Base-by-base conservation (phyloP, 2,329 filamentous ascomycete species). In the Neofusicoccum kwambonambiense region DNA sequence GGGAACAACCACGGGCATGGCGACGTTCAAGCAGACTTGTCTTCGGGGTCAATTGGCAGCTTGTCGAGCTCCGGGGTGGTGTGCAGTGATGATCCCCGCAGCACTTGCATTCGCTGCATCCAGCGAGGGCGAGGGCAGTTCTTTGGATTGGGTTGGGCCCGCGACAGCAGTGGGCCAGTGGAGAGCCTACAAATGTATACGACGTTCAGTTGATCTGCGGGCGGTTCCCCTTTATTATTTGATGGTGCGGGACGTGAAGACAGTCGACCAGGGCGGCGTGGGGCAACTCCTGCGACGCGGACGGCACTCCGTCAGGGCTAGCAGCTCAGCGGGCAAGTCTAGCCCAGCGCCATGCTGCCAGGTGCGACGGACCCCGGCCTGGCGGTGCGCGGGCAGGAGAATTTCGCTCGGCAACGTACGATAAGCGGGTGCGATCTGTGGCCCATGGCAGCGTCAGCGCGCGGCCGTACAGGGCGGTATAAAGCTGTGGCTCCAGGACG, bases 181-280 rank as follows among this genome's bases (percentile, higher is more conserved):
- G 56, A 60, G 56, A 60, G 56, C 42, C 56, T 60, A 60, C 56
- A 60, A 60, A 60, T 60, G 56, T 60, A 60, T 60, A 37, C 56
- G 56, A 19, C 35, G 56, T 11, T 11, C 17, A 47, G 41, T 45
- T 47, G 56, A 60, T 60, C 56, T 47, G 56, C 56, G 56, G 56
- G 56, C 56, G 56, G 56, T 47, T 60, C 56, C 56, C 56, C 56
- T 60, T 60, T 60, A 60, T 60, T 58, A 45, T 60, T 47, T 45
- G 27, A 60, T 35, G 56, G 56, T 60, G 56, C 56, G 56, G 56
- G 56, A 60, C 56, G 42, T 60, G 22, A 35, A 13, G 31, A 34
- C 42, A 45, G 56, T 47, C 13, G 56, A 60, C 56, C 56, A 39
- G 56, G 56, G 56, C 41, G 41, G 17, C 56, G 56, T 60, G 56